These are phyloP conservation scores for Chlamydomonas eustigma DNA, from an alignment of 139 green algal species.

Conservation along the genomic window DNA sequence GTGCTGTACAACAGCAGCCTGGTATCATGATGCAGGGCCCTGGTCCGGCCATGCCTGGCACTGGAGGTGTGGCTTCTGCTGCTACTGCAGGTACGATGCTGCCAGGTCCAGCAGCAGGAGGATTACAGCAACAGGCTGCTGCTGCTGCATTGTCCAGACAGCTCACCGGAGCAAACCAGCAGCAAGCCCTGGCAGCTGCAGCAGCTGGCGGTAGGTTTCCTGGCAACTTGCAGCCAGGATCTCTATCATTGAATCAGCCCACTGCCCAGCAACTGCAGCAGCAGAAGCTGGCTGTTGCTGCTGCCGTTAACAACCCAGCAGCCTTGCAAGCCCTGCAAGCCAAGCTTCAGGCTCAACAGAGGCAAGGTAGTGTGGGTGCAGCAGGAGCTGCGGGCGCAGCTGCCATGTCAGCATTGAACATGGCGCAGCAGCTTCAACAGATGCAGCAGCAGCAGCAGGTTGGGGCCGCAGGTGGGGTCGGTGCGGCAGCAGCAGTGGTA, in stretches of 20 bases:
- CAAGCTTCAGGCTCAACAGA: not conserved
- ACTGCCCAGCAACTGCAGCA: not conserved
- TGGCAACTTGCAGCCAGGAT: not conserved
- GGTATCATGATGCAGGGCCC: conserved; percentile 1
- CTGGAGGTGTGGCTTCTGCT: no score
- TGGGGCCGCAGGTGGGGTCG: not conserved
- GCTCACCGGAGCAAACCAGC: not conserved
- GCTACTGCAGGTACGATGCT: no score
- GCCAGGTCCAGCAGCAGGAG: not conserved
- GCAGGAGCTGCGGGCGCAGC: no score
- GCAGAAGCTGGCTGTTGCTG: not conserved
- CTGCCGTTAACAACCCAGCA: not conserved
- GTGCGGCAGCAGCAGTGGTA: no score
- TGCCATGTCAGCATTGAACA: no score
- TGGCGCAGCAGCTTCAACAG: not conserved
- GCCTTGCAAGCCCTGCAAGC: not conserved
- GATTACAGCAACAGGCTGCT: not conserved
- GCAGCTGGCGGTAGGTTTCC: not conserved
- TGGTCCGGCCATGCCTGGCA: not conserved
- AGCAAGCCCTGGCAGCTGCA: not conserved
- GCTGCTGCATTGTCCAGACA: not conserved
- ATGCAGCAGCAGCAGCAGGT: not conserved
- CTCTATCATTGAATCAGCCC: not conserved
- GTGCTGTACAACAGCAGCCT: not conserved
- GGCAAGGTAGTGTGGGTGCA: not conserved